These are phyloP conservation scores for Ogataea pignaliae DNA, from an alignment of 805 yeast genomes.

Conservation along the genomic window DNA sequence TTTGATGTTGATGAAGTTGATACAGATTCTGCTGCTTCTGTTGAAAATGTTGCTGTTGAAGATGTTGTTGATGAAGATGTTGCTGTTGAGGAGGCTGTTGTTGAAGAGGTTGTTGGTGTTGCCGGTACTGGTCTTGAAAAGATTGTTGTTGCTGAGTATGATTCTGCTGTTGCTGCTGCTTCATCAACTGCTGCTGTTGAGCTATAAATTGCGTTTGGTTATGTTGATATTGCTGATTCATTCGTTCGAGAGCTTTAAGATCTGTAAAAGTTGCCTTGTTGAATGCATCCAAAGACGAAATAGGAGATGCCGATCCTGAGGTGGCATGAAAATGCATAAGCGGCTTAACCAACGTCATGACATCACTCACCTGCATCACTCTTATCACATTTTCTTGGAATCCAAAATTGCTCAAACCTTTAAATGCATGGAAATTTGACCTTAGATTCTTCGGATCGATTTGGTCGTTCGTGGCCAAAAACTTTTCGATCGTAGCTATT, in stretches of 20 bases:
- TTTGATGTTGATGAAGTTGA: conserved; percentile 5
- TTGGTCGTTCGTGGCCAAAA: conserved; percentile 30
- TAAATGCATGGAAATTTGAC: conserved; percentile 33
- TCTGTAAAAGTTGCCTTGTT: conserved; percentile 22
- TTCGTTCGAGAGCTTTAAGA: conserved; percentile 13
- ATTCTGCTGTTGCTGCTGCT: conserved; percentile 15
- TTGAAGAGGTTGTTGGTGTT: neutral
- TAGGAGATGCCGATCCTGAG: conserved; percentile 42
- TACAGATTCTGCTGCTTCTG: conserved; percentile 13
- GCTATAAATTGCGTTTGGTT: conserved; percentile 25
- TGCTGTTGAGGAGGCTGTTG: neutral
- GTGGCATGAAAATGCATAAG: conserved; percentile 47
- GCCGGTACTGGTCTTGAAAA: neutral
- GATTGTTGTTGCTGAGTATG: conserved; percentile 10
- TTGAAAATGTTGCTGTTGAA: conserved; percentile 11
- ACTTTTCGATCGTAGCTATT: conserved; percentile 42
- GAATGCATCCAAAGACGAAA: conserved; percentile 54
- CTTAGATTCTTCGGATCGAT: conserved; percentile 16
- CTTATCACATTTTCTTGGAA: conserved; percentile 63
- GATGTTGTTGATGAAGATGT: conserved; percentile 1
- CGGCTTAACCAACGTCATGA: conserved; percentile 66
- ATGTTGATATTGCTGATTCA: conserved; percentile 15
- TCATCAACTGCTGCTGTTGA: conserved; percentile 11
- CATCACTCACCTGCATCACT: conserved; percentile 70
- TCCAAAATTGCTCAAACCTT: conserved; percentile 53